These are phyloP conservation scores for Acer campestre DNA, from an alignment of 345 rosid genomes.

Conservation along the genomic window DNA sequence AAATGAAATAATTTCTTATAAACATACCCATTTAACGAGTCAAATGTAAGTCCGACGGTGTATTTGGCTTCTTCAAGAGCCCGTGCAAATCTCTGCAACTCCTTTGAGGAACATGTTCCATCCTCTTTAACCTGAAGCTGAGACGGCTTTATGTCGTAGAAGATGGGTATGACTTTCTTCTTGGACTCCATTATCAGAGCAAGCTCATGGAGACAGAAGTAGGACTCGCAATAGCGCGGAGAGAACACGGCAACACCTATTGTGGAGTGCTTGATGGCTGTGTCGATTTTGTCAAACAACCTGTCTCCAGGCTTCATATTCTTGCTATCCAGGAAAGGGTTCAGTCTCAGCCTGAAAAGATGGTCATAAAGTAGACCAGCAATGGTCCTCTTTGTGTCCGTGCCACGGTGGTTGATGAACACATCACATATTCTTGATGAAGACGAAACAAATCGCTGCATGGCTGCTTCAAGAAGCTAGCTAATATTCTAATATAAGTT, in stretches of 20 bases:
- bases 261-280: slow-evolving; percentile 51
- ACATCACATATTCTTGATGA: slow-evolving; percentile 47
- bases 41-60: slow-evolving; percentile 86
- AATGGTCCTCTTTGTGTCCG: slow-evolving; percentile 75
- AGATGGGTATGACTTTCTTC: slow-evolving; percentile 75
- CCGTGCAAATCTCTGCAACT: slow-evolving; percentile 43
- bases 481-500: no score
- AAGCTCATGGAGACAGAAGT: slow-evolving; percentile 82
- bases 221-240: slow-evolving; percentile 72
- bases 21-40: slow-evolving; percentile 62
- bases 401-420: slow-evolving; percentile 84
- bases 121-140: slow-evolving; percentile 51
- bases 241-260: slow-evolving; percentile 81
- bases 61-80: slow-evolving; percentile 74
- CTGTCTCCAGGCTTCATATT: slow-evolving; percentile 82
- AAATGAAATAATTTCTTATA: neutral
- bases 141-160: slow-evolving; percentile 82
- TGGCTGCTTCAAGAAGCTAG: slow-evolving; percentile 33
- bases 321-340: slow-evolving; percentile 74
- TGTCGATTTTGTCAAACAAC: slow-evolving; percentile 53
- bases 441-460: slow-evolving; percentile 43
- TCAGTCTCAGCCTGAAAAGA: slow-evolving; percentile 39
- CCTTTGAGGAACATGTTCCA: slow-evolving; percentile 31
- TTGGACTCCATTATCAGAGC: slow-evolving; percentile 64
- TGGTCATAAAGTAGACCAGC: slow-evolving; percentile 64